A percentile compares a stretch with the other conserved stretches of the same genome.
These are phyloP conservation scores for Aspergillus ruber DNA, from an alignment of 2,329 filamentous ascomycete species.

Conservation along the genomic window DNA sequence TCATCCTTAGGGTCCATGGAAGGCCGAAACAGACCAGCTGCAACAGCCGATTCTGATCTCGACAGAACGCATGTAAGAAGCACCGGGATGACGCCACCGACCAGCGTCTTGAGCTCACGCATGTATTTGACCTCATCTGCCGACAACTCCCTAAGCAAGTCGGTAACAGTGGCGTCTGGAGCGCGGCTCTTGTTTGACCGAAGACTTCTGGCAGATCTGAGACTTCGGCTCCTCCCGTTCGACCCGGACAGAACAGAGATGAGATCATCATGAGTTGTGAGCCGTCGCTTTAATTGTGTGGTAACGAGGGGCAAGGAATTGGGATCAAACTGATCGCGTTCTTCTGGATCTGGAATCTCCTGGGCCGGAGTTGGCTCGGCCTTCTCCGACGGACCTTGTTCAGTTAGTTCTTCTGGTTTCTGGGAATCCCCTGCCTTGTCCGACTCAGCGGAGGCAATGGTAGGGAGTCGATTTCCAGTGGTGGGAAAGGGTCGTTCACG, in stretches of 20 bases:
- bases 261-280: slow-evolving; percentile 88
- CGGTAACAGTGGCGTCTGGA: slow-evolving; percentile 62
- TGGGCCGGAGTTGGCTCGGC: slow-evolving; percentile 4
- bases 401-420: slow-evolving; percentile 5
- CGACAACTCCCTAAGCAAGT: slow-evolving; percentile 71
- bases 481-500: slow-evolving; percentile 45
- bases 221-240: slow-evolving; percentile 57
- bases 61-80: slow-evolving; percentile 77
- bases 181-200: slow-evolving; percentile 64
- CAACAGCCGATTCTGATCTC: slow-evolving; percentile 58
- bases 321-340: slow-evolving; percentile 41
- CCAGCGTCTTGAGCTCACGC: slow-evolving; percentile 83
- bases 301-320: slow-evolving; percentile 42
- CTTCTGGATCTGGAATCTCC: slow-evolving; percentile 29
- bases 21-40: slow-evolving; percentile 61
- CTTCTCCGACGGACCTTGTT: slow-evolving; percentile 23
- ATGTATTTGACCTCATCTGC: slow-evolving; percentile 83
- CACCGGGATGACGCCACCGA: slow-evolving; percentile 92
- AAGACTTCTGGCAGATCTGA: slow-evolving; percentile 71
- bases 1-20: slow-evolving; percentile 50
- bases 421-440: slow-evolving; percentile 30
- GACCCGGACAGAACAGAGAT: slow-evolving; percentile 80
- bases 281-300: slow-evolving; percentile 58
- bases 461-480: slow-evolving; percentile 51
- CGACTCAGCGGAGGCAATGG: slow-evolving; percentile 53